A percentile compares a stretch with the other conserved stretches of the same genome.
Evolutionary conservation across 164 flowering plant genomes (phyloP).

Genomic region (Magnolia officinalis): DNA sequence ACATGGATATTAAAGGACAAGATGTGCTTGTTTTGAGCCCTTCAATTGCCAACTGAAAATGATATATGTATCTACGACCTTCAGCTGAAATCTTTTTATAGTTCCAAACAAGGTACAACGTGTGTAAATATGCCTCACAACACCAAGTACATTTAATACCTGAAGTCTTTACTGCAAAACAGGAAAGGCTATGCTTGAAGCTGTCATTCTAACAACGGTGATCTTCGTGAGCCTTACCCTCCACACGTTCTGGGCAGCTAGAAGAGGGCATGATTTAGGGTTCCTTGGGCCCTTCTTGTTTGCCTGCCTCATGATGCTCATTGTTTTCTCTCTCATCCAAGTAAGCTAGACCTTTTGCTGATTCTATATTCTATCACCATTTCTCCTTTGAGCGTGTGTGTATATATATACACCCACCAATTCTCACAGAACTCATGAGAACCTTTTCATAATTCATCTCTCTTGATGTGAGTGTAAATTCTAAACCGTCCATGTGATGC

Average conservation of each 20-base stretch:
- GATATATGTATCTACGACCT: no score
- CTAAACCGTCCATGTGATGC: no score
- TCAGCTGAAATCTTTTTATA: no score
- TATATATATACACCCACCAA: not conserved
- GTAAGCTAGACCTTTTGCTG: not conserved
- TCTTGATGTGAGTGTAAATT: no score
- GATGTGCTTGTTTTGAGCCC: no score
- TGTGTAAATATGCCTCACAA: no score
- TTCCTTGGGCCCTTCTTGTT: constrained; percentile 42
- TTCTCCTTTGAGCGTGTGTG: not conserved
- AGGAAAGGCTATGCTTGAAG: constrained; percentile 31
- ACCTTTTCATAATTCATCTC: no score
- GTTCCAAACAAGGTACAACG: no score
- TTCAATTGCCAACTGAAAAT: no score
- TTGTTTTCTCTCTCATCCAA: constrained; percentile 16
- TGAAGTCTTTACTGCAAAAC: not conserved
- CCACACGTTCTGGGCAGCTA: constrained; percentile 44
- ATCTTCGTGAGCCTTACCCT: constrained; percentile 31
- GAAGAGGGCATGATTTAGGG: constrained; percentile 35
- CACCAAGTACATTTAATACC: no score
- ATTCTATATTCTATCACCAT: not conserved
- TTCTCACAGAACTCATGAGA: not conserved
- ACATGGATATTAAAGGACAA: no score
- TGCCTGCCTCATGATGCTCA: constrained; percentile 19
- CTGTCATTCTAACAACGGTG: constrained; percentile 24